A percentile compares a stretch with the other conserved stretches of the same genome.
phyloP scores from a whole-genome alignment of 306 rosid species.

The Sphenostylis stenocarpa region DNA sequence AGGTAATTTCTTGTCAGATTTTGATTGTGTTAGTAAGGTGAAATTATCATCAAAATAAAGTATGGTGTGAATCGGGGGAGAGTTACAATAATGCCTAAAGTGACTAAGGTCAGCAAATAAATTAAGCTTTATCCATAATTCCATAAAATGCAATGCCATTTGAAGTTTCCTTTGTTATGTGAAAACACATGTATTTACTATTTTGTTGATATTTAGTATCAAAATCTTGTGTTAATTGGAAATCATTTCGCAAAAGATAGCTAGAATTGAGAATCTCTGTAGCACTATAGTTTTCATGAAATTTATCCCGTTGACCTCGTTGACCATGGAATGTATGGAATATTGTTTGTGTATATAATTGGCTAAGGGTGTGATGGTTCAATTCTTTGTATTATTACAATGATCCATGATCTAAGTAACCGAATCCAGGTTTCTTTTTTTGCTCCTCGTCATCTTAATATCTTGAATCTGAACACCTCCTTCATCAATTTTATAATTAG shows the following conservation, averaged over 20 bases:
- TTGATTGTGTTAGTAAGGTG: background rate
- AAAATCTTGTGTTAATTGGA: background rate
- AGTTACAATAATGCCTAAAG: background rate
- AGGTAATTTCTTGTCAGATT: constrained; percentile 44
- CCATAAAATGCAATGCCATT: background rate
- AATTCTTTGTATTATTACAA: background rate
- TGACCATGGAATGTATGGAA: background rate
- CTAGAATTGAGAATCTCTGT: background rate
- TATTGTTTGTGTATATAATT: background rate
- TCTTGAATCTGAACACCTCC: background rate
- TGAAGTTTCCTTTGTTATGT: background rate
- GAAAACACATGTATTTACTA: background rate
- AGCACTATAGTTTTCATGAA: background rate
- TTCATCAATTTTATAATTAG: background rate
- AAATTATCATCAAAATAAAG: background rate
- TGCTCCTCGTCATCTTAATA: background rate
- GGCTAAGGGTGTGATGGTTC: background rate
- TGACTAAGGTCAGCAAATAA: background rate
- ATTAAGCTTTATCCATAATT: background rate
- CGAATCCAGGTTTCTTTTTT: background rate
- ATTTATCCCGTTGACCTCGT: background rate
- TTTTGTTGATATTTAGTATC: background rate
- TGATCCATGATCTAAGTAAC: background rate
- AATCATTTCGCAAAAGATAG: background rate
- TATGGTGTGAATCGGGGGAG: background rate